Base-by-base conservation (phyloP, 2,329 filamentous ascomycete genomes). In the Chrysoporthe puriensis region DNA sequence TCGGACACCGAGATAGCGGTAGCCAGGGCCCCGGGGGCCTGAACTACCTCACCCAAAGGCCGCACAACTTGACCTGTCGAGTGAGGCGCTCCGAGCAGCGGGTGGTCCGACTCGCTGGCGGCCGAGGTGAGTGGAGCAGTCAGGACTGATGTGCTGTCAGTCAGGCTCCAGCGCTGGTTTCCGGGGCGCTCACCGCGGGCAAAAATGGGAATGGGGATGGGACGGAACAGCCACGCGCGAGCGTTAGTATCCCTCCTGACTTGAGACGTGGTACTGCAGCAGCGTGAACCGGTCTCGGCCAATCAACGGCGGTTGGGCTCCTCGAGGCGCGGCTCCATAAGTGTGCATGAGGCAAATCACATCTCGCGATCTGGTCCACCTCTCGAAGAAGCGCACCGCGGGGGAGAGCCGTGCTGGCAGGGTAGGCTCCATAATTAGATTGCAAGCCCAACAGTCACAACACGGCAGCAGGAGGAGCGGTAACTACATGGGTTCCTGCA, bases 231-330 rank as follows among this genome's bases (percentile, higher is more conserved):
- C 11, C 43, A 61, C 14, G 42, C 26, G 26, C 21, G 21, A 18
- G 59, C 43, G 59, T 18, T 26, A 11, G 36, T 44, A 36, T 34
- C 50, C 40, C 62, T 43, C 48, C 48, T 46, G 62, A n/a, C 26
- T 64, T 64, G 62, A 64, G 62, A 64, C 62, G 62, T 64, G 62
- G 50, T 43, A 21, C 40, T 58, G 62, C 62, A 64, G 62, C 62
- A 64, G 62, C 26, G 44, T 58, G 62, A 64, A 64, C 62, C 13
- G 62, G 42, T 58, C 42, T 58, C 52, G 40, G 42, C 62, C 62
- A 64, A 64, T 64, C 52, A 64, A 58, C 50, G 50, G 40, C 16
- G 18, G 40, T 56, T 42, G 52, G 52, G 26, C 21, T 43, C 13
- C 50, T 63, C 50, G 21, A 18, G 52, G 52, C 54, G n/a, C 14